phyloP scores from a whole-genome alignment of 306 rosid species.

The Phaseolus lunatus region DNA sequence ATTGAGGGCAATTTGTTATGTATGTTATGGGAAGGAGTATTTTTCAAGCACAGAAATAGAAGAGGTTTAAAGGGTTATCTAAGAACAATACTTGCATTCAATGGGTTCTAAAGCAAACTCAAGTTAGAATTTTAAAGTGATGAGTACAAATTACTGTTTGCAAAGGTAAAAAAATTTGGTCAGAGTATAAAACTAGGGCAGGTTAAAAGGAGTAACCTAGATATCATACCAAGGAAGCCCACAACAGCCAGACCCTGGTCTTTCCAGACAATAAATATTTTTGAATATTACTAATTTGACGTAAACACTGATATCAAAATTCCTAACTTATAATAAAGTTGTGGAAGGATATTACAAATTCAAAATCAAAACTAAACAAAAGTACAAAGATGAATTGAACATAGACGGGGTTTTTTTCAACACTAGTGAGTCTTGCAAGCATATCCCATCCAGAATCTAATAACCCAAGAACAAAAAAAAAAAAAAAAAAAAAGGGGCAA shows the following conservation, averaged over 20 bases:
- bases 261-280: not conserved
- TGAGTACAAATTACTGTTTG: not conserved
- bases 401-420: not conserved
- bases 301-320: not conserved
- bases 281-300: not conserved
- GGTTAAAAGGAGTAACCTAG: slow-evolving; percentile 1
- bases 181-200: slow-evolving; percentile 13
- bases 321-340: not conserved
- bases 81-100: not conserved
- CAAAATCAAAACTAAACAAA: slow-evolving; percentile 1
- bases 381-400: not conserved
- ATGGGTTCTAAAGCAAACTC: slow-evolving; percentile 9
- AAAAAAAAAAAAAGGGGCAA: not conserved
- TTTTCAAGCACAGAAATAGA: not conserved
- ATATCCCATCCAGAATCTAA: not conserved
- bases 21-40: not conserved
- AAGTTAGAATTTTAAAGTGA: not conserved
- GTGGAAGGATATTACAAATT: not conserved
- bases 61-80: not conserved
- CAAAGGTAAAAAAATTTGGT: not conserved
- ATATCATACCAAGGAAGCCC: slow-evolving; percentile 21
- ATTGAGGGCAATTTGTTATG: slow-evolving; percentile 9
- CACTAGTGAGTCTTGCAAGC: not conserved
- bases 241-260: not conserved
- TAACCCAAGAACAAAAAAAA: not conserved